Base-by-base conservation (phyloP, 495 filamentous ascomycete species). In the Aspergillus avenaceus region DNA sequence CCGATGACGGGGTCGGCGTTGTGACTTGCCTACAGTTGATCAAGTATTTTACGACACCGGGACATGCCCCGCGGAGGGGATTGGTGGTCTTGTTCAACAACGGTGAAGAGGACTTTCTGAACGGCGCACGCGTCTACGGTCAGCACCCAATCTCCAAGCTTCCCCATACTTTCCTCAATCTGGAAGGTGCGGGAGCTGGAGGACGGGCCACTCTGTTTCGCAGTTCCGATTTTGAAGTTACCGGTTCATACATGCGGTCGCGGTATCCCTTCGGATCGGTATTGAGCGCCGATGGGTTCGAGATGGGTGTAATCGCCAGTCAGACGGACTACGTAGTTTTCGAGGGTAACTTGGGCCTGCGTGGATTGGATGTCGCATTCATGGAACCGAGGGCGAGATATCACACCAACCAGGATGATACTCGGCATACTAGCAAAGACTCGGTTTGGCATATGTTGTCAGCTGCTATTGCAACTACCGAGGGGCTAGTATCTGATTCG, bases 371-470 rank as follows among this genome's bases (percentile, higher is more conserved):
- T 70, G 74, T 98, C 23, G 92, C 92, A 12, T 98, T 97, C 65
- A 88, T 81, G 61, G 81, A 86, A 64, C 92, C 92, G 2, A 79
- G 93, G 40, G 81, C 90, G 18, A 70, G 87, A 36, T 98, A 98
- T 64, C 93, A 98, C 64, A 98, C 92, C 7, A 81, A 86, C 45
- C 83, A 95, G 65, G 93, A 98, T 67, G 88, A 93, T 66, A 77
- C 84, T 2, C 78, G 75, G 32, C 90, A 97, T 66, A 84, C 88
- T 0, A 88, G 81, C 27, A 74, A 67, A 47, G 78, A 83, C 32
- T 91, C 88, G 14, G 61, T 97, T 8, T 96, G 90, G 89, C 91
- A 97, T 61, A 98, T 98, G 93, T 74, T 96, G 5, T 91, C 88
- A 37, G 81, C 82, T 19, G 80, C 91, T 23, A 70, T 97, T 22